Evolutionary conservation across 1,284 basidiomycete species (phyloP).

Genomic region (Kalmanozyma brasiliensis): DNA sequence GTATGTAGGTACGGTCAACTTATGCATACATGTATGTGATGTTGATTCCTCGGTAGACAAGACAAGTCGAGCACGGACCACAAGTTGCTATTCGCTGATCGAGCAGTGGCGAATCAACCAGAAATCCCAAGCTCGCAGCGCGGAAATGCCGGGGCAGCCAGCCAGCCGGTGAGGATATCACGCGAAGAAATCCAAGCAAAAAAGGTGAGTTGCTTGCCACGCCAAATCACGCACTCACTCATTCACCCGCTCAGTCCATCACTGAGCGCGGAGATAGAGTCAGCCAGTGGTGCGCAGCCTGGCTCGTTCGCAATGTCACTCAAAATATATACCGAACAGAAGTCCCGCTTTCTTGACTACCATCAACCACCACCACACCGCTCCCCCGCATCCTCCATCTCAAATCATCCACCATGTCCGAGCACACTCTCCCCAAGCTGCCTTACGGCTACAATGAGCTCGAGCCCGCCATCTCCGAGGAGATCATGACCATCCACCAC

Average conservation of each 20-base stretch:
- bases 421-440: conserved; percentile 83
- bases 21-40: too few species aligned
- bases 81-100: conserved; percentile 13
- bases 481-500: conserved; percentile 80
- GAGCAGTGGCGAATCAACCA: conserved; percentile 20
- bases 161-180: not conserved
- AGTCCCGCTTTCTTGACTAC: not conserved
- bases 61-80: not conserved
- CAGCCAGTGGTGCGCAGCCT: not conserved
- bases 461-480: conserved; percentile 82
- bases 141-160: conserved; percentile 8
- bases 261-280: conserved; percentile 2
- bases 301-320: conserved; percentile 25
- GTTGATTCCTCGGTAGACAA: too few species aligned
- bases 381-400: not conserved
- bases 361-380: not conserved
- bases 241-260: too few species aligned
- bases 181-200: conserved; percentile 1
- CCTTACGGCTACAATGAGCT: conserved; percentile 91
- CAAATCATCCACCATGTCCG: conserved; percentile 34
- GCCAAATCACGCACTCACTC: conserved; percentile 6
- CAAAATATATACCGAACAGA: conserved; percentile 11
- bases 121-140: conserved; percentile 9
- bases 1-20: too few species aligned
- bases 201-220: not conserved